These are phyloP conservation scores for Arabidopsis lyrata DNA, from an alignment of 441 rosid species.

Conservation along the genomic window DNA sequence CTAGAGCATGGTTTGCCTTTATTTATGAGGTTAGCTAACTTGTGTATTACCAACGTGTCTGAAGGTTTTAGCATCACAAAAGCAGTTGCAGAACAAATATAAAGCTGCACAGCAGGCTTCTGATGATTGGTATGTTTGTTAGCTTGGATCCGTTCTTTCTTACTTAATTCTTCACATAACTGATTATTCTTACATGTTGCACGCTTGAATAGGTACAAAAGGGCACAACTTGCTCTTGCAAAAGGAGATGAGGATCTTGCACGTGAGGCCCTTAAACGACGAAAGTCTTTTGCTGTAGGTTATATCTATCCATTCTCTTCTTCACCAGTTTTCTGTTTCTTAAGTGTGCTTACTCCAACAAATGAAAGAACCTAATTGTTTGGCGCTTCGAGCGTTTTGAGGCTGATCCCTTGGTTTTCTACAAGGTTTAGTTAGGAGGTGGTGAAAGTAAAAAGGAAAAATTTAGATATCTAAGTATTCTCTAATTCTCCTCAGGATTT, in stretches of 20 bases:
- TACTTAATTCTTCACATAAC: neutral
- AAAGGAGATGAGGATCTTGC: conserved; percentile 99
- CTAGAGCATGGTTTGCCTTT: neutral
- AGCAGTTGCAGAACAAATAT: conserved; percentile 88
- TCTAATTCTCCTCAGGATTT: neutral
- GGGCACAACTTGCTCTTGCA: conserved; percentile 95
- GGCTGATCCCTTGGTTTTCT: conserved; percentile 13
- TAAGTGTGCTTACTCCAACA: neutral
- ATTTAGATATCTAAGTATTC: neutral
- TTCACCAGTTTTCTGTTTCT: conserved; percentile 2
- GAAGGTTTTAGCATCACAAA: conserved; percentile 96
- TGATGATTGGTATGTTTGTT: conserved; percentile 76
- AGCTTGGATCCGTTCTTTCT: neutral
- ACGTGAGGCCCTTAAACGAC: conserved; percentile 96
- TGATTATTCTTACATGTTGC: conserved; percentile 8
- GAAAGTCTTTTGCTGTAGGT: conserved; percentile 90
- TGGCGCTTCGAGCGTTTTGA: neutral
- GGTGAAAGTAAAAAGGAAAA: conserved; percentile 2
- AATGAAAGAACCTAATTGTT: neutral
- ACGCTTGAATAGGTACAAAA: conserved; percentile 74
- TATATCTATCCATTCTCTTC: conserved; percentile 20
- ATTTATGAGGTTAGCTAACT: conserved; percentile 26
- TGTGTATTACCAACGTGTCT: conserved; percentile 13
- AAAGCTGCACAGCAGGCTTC: conserved; percentile 91
- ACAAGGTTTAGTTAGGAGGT: conserved; percentile 10